These are phyloP conservation scores for Scheffersomyces insectosa DNA, from an alignment of 1,139 yeast genomes.

Conservation along the genomic window DNA sequence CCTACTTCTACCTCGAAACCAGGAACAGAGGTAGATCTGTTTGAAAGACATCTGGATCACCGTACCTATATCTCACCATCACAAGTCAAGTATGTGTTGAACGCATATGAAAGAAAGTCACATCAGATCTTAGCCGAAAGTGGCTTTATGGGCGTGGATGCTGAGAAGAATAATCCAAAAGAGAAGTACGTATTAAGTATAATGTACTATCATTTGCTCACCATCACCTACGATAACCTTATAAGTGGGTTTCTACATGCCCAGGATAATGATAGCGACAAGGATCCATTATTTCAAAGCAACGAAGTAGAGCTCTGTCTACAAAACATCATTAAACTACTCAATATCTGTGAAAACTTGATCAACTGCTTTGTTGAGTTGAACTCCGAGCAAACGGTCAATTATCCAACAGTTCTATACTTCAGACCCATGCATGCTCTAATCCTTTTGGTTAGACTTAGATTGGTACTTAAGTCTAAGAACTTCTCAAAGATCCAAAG, in stretches of 20 bases:
- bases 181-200: conserved; percentile 35
- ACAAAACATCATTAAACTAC: conserved; percentile 40
- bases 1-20: not conserved
- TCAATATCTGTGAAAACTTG: conserved; percentile 44
- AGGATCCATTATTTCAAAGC: not conserved
- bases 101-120: conserved; percentile 24
- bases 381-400: conserved; percentile 33
- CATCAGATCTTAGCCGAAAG: conserved; percentile 24
- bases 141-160: conserved; percentile 23
- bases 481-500: conserved; percentile 20
- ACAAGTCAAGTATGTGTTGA: conserved; percentile 10
- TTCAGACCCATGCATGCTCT: conserved; percentile 59
- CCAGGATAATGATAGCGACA: not conserved
- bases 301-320: conserved; percentile 19
- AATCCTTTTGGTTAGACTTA: conserved; percentile 45
- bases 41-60: not conserved
- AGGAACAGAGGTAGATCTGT: not conserved
- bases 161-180: conserved; percentile 17
- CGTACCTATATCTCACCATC: not conserved
- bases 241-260: conserved; percentile 29
- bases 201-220: conserved; percentile 47
- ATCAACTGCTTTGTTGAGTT: conserved; percentile 45
- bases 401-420: conserved; percentile 55
- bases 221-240: conserved; percentile 51
- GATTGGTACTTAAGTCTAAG: conserved; percentile 43